Evolutionary conservation across 2,329 filamentous ascomycete genomes (phyloP).

Genomic region (Aspergillus floridensis): DNA sequence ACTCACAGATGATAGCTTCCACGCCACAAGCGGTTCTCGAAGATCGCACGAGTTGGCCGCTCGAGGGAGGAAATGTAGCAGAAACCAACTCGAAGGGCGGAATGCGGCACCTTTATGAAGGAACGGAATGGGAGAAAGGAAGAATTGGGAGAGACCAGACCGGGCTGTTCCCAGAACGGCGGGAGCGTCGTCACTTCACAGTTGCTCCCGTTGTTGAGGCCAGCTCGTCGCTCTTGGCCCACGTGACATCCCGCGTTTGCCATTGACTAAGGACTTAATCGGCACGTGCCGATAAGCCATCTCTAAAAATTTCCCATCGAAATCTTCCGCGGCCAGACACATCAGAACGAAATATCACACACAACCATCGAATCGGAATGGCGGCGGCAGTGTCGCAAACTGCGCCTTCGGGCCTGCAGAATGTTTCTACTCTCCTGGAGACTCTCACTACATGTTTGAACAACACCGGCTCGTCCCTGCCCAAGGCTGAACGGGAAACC

Average conservation of each 20-base stretch:
- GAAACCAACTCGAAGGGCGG: neutral
- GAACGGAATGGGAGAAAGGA: neutral
- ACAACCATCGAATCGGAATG: conserved; percentile 20
- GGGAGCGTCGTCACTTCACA: neutral
- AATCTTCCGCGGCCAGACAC: neutral
- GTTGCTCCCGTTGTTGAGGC: conserved; percentile 10
- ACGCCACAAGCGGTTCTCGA: conserved; percentile 7
- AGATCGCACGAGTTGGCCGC: conserved; percentile 6
- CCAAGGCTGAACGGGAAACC: conserved; percentile 27
- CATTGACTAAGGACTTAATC: conserved; percentile 5
- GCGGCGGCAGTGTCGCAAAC: conserved; percentile 21
- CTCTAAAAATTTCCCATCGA: conserved; percentile 20
- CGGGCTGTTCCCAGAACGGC: conserved; percentile 1
- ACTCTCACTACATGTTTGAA: conserved; percentile 36
- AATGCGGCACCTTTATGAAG: neutral
- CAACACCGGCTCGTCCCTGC: conserved; percentile 36
- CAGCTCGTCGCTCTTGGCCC: conserved; percentile 17
- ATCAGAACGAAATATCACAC: neutral
- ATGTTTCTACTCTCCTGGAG: conserved; percentile 33
- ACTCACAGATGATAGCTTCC: conserved; percentile 23
- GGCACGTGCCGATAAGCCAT: conserved; percentile 26
- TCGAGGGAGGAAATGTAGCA: neutral
- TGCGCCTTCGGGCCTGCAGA: conserved; percentile 23
- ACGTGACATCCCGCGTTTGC: conserved; percentile 16
- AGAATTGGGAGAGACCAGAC: neutral